Conservation (phyloP, 2,329 filamentous ascomycete genomes). For the Apiospora kogelbergensis region DNA sequence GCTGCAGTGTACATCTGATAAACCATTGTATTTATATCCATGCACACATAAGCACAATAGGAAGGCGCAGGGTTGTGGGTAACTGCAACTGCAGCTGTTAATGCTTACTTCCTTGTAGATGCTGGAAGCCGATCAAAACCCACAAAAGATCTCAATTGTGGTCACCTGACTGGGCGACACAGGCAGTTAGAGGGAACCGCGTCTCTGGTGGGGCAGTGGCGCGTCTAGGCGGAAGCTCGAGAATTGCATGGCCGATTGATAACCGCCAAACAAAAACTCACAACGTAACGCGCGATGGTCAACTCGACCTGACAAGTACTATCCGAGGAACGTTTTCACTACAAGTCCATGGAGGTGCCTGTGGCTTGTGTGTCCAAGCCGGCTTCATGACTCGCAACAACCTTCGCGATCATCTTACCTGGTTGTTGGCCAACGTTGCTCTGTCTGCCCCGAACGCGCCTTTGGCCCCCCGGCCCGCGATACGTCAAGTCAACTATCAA, state of each 20-base stretch:
- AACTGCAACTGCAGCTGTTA: not conserved
- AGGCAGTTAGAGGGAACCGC: not conserved
- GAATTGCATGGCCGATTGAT: not conserved
- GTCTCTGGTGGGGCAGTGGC: constrained; percentile 11
- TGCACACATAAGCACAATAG: no score
- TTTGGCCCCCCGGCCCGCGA: constrained; percentile 32
- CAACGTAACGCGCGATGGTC: not conserved
- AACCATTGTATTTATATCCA: no score
- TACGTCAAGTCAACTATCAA: constrained; percentile 23
- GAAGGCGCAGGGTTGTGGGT: not conserved
- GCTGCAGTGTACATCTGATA: no score
- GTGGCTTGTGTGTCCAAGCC: constrained; percentile 37
- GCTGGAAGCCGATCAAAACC: not conserved
- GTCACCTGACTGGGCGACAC: constrained; percentile 17
- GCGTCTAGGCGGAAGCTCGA: not conserved
- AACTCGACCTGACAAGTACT: constrained; percentile 12
- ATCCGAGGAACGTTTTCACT: not conserved
- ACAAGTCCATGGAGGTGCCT: constrained; percentile 30
- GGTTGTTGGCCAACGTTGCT: constrained; percentile 52
- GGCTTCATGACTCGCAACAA: constrained; percentile 65
- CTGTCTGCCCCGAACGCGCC: constrained; percentile 39
- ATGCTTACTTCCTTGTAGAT: no score
- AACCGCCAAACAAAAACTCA: not conserved
- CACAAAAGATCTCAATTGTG: not conserved
- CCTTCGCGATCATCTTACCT: constrained; percentile 55